These are phyloP conservation scores for Halophytophthora batemanensis DNA, from an alignment of 352 stramenopile species.

Conservation along the genomic window DNA sequence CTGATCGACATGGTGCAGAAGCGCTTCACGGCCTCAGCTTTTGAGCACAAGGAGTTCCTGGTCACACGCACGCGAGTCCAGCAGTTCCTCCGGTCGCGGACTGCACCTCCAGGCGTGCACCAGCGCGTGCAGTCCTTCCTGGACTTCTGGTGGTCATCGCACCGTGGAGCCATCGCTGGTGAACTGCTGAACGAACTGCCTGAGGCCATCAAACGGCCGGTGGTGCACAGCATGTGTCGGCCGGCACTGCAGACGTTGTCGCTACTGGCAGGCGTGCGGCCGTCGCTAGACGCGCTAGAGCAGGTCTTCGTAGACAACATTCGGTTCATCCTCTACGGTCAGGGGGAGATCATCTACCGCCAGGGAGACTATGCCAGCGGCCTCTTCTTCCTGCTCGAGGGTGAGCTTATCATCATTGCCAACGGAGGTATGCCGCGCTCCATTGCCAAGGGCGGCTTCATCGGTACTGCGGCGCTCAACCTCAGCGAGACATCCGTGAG, in stretches of 20 bases:
- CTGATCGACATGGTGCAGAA: slow-evolving; percentile 47
- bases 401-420: slow-evolving; percentile 44
- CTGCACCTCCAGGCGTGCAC: slow-evolving; percentile 36
- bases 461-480: slow-evolving; percentile 46
- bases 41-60: slow-evolving; percentile 67
- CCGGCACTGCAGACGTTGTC: slow-evolving; percentile 44
- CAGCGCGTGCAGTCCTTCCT: slow-evolving; percentile 58
- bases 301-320: slow-evolving; percentile 48
- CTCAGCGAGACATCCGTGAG: slow-evolving; percentile 52
- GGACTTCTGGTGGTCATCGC: slow-evolving; percentile 68
- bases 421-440: slow-evolving; percentile 30
- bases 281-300: slow-evolving; percentile 33
- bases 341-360: slow-evolving; percentile 62
- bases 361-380: slow-evolving; percentile 60
- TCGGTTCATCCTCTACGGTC: slow-evolving; percentile 52
- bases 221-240: slow-evolving; percentile 50
- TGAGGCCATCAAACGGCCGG: slow-evolving; percentile 42
- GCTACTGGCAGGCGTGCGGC: slow-evolving; percentile 32
- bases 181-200: slow-evolving; percentile 55
- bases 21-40: slow-evolving; percentile 36
- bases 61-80: slow-evolving; percentile 47
- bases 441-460: slow-evolving; percentile 45
- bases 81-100: slow-evolving; percentile 47
- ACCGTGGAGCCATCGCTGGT: slow-evolving; percentile 45
- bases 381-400: slow-evolving; percentile 57